Evolutionary conservation across 495 filamentous ascomycete species (phyloP).

Genomic region (Astrocystis sublimbata): DNA sequence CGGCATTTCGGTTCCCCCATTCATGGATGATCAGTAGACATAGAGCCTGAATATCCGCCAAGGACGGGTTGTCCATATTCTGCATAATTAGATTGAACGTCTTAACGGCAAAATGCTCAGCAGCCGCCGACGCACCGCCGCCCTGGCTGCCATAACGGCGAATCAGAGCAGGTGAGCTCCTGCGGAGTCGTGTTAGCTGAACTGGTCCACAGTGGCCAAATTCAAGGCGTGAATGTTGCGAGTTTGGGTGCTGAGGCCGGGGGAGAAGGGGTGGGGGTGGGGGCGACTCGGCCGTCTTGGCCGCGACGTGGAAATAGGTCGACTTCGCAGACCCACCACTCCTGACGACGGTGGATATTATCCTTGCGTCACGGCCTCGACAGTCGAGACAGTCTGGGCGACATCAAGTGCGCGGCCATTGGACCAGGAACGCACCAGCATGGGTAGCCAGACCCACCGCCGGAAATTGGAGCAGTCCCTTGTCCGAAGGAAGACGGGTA

Average conservation of each 20-base stretch:
- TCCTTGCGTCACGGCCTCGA: no score
- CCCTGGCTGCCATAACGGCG: constrained; percentile 51
- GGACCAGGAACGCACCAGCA: constrained; percentile 10
- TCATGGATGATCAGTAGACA: constrained; percentile 54
- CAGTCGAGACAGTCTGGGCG: constrained; percentile 17
- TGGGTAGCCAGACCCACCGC: constrained; percentile 16
- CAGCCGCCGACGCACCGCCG: constrained; percentile 39
- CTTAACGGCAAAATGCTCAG: constrained; percentile 53
- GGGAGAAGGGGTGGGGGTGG: constrained; percentile 1
- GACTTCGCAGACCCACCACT: no score
- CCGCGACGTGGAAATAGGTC: no score
- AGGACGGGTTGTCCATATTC: constrained; percentile 47
- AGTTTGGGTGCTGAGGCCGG: no score
- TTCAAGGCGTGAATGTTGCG: constrained; percentile 3
- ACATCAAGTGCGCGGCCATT: background rate
- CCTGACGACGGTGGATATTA: no score
- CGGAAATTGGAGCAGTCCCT: constrained; percentile 16
- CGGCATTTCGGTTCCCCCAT: constrained; percentile 54
- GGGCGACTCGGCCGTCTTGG: constrained; percentile 25
- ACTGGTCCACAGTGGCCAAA: constrained; percentile 1
- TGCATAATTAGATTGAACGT: constrained; percentile 48
- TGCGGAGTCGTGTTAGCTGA: constrained; percentile 21
- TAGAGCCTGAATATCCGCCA: constrained; percentile 54
- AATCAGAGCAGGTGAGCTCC: constrained; percentile 50
- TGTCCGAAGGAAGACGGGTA: constrained; percentile 16